Base-by-base conservation (phyloP, 208 protist species). In the Naegleria fowleri region DNA sequence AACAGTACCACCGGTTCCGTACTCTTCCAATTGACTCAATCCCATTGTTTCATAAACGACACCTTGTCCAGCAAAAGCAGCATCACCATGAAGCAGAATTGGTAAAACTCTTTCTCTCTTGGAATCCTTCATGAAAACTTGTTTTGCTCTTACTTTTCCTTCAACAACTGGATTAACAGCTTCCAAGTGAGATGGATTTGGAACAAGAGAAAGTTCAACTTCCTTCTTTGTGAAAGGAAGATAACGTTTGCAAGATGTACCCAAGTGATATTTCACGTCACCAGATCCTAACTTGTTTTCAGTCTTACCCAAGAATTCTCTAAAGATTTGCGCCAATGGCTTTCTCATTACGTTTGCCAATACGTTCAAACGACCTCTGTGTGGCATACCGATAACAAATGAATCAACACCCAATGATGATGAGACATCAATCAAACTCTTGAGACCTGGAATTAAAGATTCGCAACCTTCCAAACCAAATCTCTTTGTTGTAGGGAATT, bases 191-290 rank as follows among this genome's bases (percentile, higher is more conserved):
- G 98, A 99, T 36, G 99, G 99, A 95, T 99, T 99, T 87, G 97
- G 96, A 86, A 99, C 94, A 88, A 99, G 95, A 90, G 98, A 98
- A 11, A 98, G 94, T 94, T 97, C 91, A 91, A 99, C 96, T 75
- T 93, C 92, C 58, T 97, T 97, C 59, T 97, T 96, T 92, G 92
- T 94, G 4, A 38, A 40, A 39, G 95, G 93, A 29, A 97, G 75
- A 58, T 92, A 86, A 19, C 98, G 91, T 48, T 96, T 92, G 51
- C 94, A 92, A 43, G 92, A 96, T 67, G 94, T 96, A 90, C 98
- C 98, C 22, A 99, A 95, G 93, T 99, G 98, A 94, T 99, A 99
- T 94, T 99, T 99, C 16, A 99, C 98, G 90, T 99, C 98, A 88
- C 98, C 98, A 83, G 93, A 87, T 25, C 93, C 93, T 39, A 94